These are phyloP conservation scores for Ceratocystis harringtonii DNA, from an alignment of 2,329 filamentous ascomycete genomes.

Conservation along the genomic window DNA sequence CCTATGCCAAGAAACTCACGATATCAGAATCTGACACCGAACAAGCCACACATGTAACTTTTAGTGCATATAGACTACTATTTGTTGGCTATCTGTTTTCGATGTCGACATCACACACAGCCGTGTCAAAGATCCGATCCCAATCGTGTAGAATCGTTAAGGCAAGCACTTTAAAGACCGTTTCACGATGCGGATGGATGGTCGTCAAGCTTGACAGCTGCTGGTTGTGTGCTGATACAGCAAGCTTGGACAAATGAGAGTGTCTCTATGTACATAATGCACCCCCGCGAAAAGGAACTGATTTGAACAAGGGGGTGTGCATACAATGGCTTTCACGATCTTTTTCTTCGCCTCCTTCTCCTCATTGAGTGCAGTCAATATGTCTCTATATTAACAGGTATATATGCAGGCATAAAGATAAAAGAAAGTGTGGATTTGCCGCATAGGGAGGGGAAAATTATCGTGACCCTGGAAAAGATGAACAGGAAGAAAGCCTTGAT, in stretches of 20 bases:
- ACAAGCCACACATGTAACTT: neutral
- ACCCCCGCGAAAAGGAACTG: neutral
- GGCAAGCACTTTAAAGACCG: neutral
- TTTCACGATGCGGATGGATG: neutral
- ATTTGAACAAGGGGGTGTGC: slow-evolving; percentile 7
- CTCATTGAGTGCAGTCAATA: neutral
- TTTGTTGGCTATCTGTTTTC: neutral
- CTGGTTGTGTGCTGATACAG: neutral
- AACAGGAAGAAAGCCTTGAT: neutral
- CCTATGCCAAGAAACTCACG: neutral
- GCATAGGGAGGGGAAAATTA: neutral
- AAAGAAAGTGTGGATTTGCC: neutral
- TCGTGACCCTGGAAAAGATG: neutral
- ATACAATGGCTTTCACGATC: slow-evolving; percentile 11
- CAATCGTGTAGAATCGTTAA: neutral
- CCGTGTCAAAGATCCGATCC: neutral
- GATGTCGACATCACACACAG: neutral
- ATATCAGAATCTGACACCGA: neutral
- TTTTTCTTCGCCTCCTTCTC: neutral
- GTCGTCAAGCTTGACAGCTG: neutral
- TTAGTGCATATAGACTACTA: neutral
- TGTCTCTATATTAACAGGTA: slow-evolving; percentile 3
- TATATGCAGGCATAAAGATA: neutral
- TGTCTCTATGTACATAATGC: neutral
- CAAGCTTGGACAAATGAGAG: neutral